phyloP scores from a whole-genome alignment of 306 rosid genomes.

The Crataegus laevigata region DNA sequence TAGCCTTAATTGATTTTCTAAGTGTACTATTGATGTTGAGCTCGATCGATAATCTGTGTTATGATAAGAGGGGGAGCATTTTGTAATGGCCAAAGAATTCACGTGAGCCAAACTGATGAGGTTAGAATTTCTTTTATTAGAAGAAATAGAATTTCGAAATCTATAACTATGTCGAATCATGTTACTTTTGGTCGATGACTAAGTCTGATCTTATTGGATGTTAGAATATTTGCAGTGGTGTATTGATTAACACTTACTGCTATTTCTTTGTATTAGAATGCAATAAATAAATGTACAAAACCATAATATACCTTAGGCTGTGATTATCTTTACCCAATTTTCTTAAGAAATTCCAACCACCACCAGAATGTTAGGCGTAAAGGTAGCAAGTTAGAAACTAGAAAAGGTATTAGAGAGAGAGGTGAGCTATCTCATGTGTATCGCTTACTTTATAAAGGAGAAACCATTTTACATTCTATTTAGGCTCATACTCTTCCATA shows the following conservation, averaged over 20 bases:
- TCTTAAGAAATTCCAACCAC: neutral
- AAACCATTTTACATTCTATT: neutral
- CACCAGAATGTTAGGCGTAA: neutral
- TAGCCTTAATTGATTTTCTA: conserved; percentile 11
- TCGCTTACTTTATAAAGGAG: neutral
- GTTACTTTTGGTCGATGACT: neutral
- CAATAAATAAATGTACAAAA: neutral
- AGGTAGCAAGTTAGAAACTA: neutral
- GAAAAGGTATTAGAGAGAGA: neutral
- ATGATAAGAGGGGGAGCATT: conserved; percentile 89
- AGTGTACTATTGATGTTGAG: neutral
- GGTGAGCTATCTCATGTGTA: neutral
- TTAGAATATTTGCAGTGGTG: neutral
- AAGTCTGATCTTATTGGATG: neutral
- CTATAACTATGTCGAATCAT: neutral
- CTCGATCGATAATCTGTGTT: conserved; percentile 16
- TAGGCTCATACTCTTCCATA: conserved; percentile 1
- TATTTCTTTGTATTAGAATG: no score
- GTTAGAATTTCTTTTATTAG: conserved; percentile 23
- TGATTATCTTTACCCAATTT: neutral
- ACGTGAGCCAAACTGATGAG: conserved; percentile 62
- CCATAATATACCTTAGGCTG: neutral
- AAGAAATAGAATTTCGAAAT: neutral
- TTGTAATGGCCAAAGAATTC: conserved; percentile 78
- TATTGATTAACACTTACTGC: neutral